Conservation (phyloP, 192 early-diverging fungal genomes). For the Pecoramyces ruminantium region DNA sequence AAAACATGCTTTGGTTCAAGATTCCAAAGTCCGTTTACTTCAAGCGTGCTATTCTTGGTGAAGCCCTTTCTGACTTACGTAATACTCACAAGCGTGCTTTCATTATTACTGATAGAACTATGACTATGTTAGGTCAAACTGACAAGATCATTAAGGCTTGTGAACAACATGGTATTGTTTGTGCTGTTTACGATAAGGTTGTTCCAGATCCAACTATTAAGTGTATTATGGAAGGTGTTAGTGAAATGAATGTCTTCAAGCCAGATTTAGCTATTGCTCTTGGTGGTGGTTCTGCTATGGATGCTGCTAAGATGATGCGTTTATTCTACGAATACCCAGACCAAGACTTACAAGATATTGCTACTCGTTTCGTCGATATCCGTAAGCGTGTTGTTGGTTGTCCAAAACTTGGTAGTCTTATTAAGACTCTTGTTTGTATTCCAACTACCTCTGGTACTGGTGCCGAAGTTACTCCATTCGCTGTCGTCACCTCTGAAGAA, state of each 20-base stretch:
- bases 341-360: neutral
- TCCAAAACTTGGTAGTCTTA: neutral
- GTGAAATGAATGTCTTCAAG: neutral
- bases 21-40: neutral
- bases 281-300: conserved; percentile 3
- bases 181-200: neutral
- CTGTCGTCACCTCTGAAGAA: conserved; percentile 3
- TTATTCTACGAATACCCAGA: neutral
- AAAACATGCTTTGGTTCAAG: neutral
- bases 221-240: neutral
- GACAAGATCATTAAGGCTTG: neutral
- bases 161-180: neutral
- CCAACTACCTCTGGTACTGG: conserved; percentile 5
- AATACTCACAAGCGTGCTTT: neutral
- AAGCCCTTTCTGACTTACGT: neutral
- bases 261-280: conserved; percentile 1
- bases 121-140: neutral
- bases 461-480: conserved; percentile 4
- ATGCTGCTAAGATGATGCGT: conserved; percentile 4
- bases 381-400: conserved; percentile 1
- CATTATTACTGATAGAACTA: neutral
- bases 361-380: neutral
- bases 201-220: conserved; percentile 5
- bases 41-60: neutral
- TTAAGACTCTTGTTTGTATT: conserved; percentile 2